phyloP scores from a whole-genome alignment of 768 basidiomycete genomes.

The Clitopilus passeckerianus region DNA sequence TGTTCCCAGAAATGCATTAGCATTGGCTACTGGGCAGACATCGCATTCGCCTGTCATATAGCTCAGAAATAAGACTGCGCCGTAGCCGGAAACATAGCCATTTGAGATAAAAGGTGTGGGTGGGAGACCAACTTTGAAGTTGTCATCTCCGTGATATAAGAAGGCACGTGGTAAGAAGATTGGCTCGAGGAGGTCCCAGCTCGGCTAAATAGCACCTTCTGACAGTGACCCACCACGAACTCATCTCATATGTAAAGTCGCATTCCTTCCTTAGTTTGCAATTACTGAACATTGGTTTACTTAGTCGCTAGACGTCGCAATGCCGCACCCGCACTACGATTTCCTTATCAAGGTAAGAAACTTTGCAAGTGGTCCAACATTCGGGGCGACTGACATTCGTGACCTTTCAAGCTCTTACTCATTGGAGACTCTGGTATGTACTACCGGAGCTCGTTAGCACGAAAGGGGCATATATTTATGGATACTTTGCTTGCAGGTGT shows the following conservation, averaged over 20 bases:
- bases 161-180: constrained; percentile 6
- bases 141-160: background rate
- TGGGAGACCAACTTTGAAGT: background rate
- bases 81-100: background rate
- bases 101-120: background rate
- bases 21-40: no score
- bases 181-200: constrained; percentile 1
- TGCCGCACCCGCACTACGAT: constrained; percentile 96
- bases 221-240: constrained; percentile 7
- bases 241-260: background rate
- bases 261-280: constrained; percentile 4
- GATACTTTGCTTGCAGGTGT: constrained; percentile 68
- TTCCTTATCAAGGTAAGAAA: constrained; percentile 83
- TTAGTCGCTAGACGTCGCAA: constrained; percentile 18
- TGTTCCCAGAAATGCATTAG: no score
- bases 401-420: constrained; percentile 68
- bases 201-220: background rate
- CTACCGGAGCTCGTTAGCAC: no score
- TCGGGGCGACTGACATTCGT: background rate
- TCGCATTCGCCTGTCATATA: background rate
- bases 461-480: no score
- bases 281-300: constrained; percentile 3
- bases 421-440: constrained; percentile 89
- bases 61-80: background rate
- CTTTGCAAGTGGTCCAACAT: background rate